Base-by-base conservation (phyloP, 768 basidiomycete genomes). In the Lactarius evosmus region DNA sequence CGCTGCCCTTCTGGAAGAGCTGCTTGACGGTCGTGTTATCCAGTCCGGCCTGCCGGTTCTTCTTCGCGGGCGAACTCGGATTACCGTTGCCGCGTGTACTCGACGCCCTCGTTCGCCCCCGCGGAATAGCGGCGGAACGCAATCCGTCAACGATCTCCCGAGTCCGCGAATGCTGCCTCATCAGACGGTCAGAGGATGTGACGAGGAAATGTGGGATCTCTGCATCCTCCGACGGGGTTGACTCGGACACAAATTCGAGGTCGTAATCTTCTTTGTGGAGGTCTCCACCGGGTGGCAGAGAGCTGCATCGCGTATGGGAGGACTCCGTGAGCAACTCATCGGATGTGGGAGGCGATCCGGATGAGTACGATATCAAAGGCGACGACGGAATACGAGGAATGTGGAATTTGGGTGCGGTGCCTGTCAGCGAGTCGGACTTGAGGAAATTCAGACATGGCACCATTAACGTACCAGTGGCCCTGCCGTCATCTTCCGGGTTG, bases 111-210 rank as follows among this genome's bases (percentile, higher is more conserved):
- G 66, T 49, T 16, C 60, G 68, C 41, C 68, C 56, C 12, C 72
- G 70, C 25, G 70, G 67, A 3, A 69, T 57, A 17, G 69, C 61
- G 51, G 74, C 71, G 7, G 78, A 82, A 58, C 83, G 79, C 44
- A 86, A 71, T 38, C 78, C 77, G 66, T 86, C 85, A 33, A 86
- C 82, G 46, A 86, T 82, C 66, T 83, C 80, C 14, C 85, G 78
- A 22, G 85, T 86, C 69, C 80, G 81, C 25, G 85, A 86, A 25
- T 82, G 77, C 12, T 75, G 73, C 50, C 77, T 78, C 32, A 74
- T 76, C 76, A 76, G 56, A 72, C 68, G 58, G 73, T 66, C 69
- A 25, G 58, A 57, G 49, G 61, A 55, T 16, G 71, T 65, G 19
- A 69, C 68, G 38, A 85, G 74, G 55, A 81, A 63, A 71, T 73